These are phyloP conservation scores for Colletotrichum sp. DNA, from an alignment of 2,329 filamentous ascomycete genomes.

Conservation along the genomic window DNA sequence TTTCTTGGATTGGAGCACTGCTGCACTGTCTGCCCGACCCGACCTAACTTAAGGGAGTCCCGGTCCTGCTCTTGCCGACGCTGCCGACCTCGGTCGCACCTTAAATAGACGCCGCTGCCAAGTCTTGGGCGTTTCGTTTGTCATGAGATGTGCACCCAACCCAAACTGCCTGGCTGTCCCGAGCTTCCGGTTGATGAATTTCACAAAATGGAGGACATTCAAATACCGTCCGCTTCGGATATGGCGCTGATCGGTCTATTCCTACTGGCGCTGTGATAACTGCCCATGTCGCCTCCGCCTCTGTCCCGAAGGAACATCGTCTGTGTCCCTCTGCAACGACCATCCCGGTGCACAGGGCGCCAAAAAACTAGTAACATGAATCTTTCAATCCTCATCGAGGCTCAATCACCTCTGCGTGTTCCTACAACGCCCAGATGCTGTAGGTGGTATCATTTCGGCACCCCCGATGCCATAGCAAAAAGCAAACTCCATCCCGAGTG, in stretches of 20 bases:
- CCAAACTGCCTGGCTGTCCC: background rate
- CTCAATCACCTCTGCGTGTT: background rate
- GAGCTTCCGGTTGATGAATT: background rate
- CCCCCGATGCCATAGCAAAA: slow-evolving; percentile 9
- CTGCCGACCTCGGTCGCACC: background rate
- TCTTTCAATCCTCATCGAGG: background rate
- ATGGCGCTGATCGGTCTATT: background rate
- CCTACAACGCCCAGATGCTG: slow-evolving; percentile 9
- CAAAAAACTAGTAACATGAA: background rate
- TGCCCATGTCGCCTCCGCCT: background rate
- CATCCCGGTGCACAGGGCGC: background rate
- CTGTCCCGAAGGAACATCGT: background rate
- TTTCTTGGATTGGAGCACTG: background rate
- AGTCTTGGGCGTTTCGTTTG: background rate
- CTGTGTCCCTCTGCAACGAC: background rate
- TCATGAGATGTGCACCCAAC: background rate
- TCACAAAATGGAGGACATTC: background rate
- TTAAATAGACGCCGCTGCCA: background rate
- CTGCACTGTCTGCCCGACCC: background rate
- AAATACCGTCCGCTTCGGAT: background rate
- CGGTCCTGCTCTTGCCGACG: background rate
- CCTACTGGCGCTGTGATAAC: background rate
- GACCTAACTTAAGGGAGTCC: background rate
- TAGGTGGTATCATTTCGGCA: slow-evolving; percentile 15
- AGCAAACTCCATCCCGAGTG: background rate